Base-by-base conservation (phyloP, 257 asterid species). In the Solanum pimpinellifolium region DNA sequence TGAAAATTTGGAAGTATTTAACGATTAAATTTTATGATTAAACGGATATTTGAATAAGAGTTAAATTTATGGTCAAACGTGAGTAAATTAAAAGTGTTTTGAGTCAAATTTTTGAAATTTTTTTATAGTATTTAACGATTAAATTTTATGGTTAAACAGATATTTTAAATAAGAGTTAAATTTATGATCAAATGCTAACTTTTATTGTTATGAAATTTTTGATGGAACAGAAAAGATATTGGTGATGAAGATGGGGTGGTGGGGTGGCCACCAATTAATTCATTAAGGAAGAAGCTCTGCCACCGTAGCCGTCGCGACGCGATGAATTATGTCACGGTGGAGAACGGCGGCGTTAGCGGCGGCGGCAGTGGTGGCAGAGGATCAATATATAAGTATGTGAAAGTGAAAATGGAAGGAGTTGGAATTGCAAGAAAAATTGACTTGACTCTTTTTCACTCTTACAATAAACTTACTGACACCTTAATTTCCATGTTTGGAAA, bases 361-460 rank as follows among this genome's bases (percentile, higher is more conserved):
- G 86, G 88, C 6, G 15, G 33, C 14, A 83, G 82, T 20, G 85
- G 82, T 10, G 39, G 44, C 46, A 83, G 90, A 84, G 69, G 90
- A 25, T 82, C 83, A 33, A 89, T 81, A 29, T 92, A 91, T 7
- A 85, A 37, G 91, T 91, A 87, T 25, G 95, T 95, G 78, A 95
- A 95, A 84, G 98, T 93, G 90, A 93, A 92, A 87, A 95, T 95
- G 97, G 97, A 95, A 60, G 97, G 98, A 7, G 88, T 93, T 16
- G 98, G 95, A 74, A 94, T 95, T 59, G 92, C 90, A 23, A 94
- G 98, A 77, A 95, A 95, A 88, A 83, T 95, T 78, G 93, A 95
- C 86, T 59, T 95, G 4, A 89, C 86, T 46, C 72, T 20, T 42
- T 89, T 92, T 82, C 89, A 62, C 10, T 93, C 94, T 72, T 87